Percentiles rank a stretch among this genome's conserved stretches.
phyloP scores from a whole-genome alignment of 441 rosid genomes.

The Brassica hybrid region DNA sequence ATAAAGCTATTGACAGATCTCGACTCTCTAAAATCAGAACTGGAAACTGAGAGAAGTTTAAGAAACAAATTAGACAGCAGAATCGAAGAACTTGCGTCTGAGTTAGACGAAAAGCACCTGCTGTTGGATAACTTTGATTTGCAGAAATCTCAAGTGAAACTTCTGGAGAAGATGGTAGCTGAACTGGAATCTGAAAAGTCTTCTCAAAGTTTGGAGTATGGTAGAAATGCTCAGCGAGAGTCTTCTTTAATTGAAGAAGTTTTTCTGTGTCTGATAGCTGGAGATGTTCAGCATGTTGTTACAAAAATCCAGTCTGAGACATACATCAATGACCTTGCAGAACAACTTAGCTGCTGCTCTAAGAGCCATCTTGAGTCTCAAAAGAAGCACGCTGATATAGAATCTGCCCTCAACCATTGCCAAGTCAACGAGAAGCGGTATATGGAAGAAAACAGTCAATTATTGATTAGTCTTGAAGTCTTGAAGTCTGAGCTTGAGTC shows the following conservation, averaged over 20 bases:
- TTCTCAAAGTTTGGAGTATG: constrained; percentile 47
- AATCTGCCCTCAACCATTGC: constrained; percentile 57
- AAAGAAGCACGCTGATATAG: constrained; percentile 59
- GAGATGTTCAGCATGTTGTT: constrained; percentile 60
- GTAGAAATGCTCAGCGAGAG: constrained; percentile 49
- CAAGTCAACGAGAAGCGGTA: constrained; percentile 58
- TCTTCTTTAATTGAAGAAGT: constrained; percentile 63
- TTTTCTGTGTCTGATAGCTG: constrained; percentile 60
- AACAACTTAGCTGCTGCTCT: constrained; percentile 54
- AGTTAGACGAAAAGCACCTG: constrained; percentile 65
- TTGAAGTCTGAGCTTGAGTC: constrained; percentile 71
- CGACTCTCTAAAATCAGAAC: constrained; percentile 59
- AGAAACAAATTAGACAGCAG: constrained; percentile 56
- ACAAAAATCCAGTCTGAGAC: constrained; percentile 60
- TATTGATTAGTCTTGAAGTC: constrained; percentile 55
- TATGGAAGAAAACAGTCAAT: constrained; percentile 65
- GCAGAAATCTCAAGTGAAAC: constrained; percentile 60
- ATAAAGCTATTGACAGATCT: constrained; percentile 56
- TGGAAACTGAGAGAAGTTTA: constrained; percentile 48
- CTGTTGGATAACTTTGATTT: constrained; percentile 54
- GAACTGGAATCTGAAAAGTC: constrained; percentile 72
- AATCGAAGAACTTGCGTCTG: constrained; percentile 60
- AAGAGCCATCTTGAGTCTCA: constrained; percentile 54
- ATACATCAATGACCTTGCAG: constrained; percentile 56
- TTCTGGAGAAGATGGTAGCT: constrained; percentile 63